Evolutionary conservation across 805 yeast species (phyloP), one percentile per base, ranked within the genome.

Genomic region (Nakazawaea populi): DNA sequence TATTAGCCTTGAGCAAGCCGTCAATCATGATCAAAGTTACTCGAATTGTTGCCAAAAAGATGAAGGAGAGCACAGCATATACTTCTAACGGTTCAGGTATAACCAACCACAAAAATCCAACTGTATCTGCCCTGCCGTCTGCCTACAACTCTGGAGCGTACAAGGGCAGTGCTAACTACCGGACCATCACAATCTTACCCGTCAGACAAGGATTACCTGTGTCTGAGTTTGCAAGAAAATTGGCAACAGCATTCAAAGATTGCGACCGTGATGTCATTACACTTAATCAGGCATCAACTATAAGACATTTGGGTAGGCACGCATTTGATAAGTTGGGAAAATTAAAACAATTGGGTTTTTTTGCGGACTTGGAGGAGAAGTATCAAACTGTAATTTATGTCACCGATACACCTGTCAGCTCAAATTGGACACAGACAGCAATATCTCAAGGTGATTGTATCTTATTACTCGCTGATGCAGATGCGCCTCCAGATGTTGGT

Each of bases 401-500:
- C 10, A 91, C 94, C 29, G 98, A 94, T 60, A 83, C 97, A 0
- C 76, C 87, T 0, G 81, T 86, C 2, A 82, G 82, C 56, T 87
- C 97, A 0, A 76, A 83, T 18, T 92, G 99, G 99, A 89, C 97
- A 0, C 76, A 81, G 7, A 89, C 97, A 0, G 94, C 98, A 65
- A 86, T 92, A 40, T 82, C 91, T 7, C 97, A 92, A 65, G 98
- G 96, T 14, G 98, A 92, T 66, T 91, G 97, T 70, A 82, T 92
- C n/a, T 70, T 94, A 34, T 70, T 94, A 14, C 66, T 94, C 12
- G 97, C 97, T 0, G 91, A 92, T 69, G 95, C 97, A 0, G 72
- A 76, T 6, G 79, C 83, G 18, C 77, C 79, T 31, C 84, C 94
- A 0, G 79, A 78, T 32, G 74, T 89, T 42, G 96, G 98, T 4